These are phyloP conservation scores for Kalaharituber pfeilii DNA, from an alignment of 2,329 filamentous ascomycete genomes.

Conservation along the genomic window DNA sequence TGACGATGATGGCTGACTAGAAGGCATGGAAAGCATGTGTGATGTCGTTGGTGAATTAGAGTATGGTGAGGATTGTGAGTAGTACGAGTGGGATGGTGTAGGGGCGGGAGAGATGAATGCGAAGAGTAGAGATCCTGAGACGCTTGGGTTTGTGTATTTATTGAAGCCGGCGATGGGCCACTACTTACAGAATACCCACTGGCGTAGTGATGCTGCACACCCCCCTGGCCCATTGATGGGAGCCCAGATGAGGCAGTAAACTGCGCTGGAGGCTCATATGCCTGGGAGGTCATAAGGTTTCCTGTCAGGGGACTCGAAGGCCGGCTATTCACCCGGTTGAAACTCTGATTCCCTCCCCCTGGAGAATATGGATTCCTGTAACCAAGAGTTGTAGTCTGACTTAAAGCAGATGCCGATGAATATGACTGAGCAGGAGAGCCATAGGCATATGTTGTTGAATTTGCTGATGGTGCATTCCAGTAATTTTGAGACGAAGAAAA, in stretches of 20 bases:
- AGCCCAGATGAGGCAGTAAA: slow-evolving; percentile 12
- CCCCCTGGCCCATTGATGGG: slow-evolving; percentile 18
- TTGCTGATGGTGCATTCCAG: not conserved
- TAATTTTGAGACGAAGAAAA: not conserved
- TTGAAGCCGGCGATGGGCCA: slow-evolving; percentile 12
- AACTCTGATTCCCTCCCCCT: not conserved
- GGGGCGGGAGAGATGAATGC: slow-evolving; percentile 12
- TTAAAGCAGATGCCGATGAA: not conserved
- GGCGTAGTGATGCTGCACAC: slow-evolving; percentile 10
- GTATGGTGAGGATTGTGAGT: slow-evolving; percentile 12
- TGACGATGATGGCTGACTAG: slow-evolving; percentile 10
- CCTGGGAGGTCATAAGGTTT: not conserved
- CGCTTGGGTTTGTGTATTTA: slow-evolving; percentile 16
- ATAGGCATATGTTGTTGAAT: not conserved
- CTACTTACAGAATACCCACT: slow-evolving; percentile 4
- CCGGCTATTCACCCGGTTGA: not conserved
- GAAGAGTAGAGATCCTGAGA: slow-evolving; percentile 16
- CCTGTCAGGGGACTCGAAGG: not conserved
- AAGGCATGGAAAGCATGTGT: slow-evolving; percentile 15
- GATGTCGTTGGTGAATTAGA: slow-evolving; percentile 7
- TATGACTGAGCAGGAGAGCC: not conserved
- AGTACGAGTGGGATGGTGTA: slow-evolving; percentile 14
- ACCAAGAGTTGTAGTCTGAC: not conserved
- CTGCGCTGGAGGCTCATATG: not conserved
- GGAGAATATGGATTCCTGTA: not conserved